These are phyloP conservation scores for Bondarzewia mesenterica DNA, from an alignment of 1,284 basidiomycete genomes.

Conservation along the genomic window DNA sequence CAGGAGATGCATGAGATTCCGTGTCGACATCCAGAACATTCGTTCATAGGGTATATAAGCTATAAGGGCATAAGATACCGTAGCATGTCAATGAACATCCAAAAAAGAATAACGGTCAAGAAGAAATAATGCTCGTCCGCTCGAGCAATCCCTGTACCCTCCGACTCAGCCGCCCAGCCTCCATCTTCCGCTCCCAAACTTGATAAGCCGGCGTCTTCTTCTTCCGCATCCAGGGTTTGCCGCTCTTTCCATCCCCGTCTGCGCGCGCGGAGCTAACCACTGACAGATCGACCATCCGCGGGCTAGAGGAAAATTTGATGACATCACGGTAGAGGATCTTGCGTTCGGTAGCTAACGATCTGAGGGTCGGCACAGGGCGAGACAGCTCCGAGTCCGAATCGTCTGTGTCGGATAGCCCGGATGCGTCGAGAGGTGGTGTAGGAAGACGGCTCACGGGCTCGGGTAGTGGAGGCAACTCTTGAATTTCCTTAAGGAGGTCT, in stretches of 20 bases:
- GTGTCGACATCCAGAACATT: background rate
- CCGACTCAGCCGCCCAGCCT: constrained; percentile 61
- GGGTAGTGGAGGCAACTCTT: constrained; percentile 59
- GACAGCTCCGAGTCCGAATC: constrained; percentile 46
- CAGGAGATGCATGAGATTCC: too few relatives aligned
- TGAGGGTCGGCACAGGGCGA: constrained; percentile 42
- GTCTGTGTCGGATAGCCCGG: constrained; percentile 53
- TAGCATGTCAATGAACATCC: too few relatives aligned
- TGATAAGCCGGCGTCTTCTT: constrained; percentile 76
- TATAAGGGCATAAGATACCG: background rate
- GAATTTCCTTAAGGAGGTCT: constrained; percentile 78
- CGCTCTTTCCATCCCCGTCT: constrained; percentile 28
- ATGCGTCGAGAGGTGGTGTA: constrained; percentile 57
- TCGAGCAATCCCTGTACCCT: constrained; percentile 65
- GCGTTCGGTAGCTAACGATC: constrained; percentile 69
- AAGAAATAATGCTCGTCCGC: constrained; percentile 32
- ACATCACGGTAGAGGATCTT: constrained; percentile 80
- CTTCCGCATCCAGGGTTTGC: constrained; percentile 60
- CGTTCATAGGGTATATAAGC: background rate
- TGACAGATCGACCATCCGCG: constrained; percentile 78
- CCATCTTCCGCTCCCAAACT: constrained; percentile 65
- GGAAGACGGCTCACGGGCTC: constrained; percentile 35
- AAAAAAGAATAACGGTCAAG: too few relatives aligned
- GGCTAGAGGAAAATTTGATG: constrained; percentile 70
- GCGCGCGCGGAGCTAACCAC: constrained; percentile 42